Evolutionary conservation across 2,329 filamentous ascomycete genomes (phyloP), one percentile per base, ranked within the genome.

Genomic region (Pyrenochaeta sp.): DNA sequence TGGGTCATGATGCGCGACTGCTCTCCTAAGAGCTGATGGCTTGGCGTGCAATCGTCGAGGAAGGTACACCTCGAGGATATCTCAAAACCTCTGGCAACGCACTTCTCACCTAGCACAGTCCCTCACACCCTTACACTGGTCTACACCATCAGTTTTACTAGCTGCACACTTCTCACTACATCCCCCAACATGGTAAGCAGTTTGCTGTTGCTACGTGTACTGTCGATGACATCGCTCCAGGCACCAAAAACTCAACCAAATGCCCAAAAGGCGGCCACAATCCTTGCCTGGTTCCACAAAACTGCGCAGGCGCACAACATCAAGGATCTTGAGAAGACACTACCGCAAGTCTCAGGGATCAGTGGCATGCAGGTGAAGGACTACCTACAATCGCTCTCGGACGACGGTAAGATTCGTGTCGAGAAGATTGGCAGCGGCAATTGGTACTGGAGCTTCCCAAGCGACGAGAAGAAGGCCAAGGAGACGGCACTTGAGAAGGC

Each of bases 351-450:
- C 45, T 86, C 85, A 5, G 86, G 85, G 9, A 87, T 90, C 78
- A 88, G 86, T 65, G 80, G 83, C 62, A 89, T 90, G 83, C 86
- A 88, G 70, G 86, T 88, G 45, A 89, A 89, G 74, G 88, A 90
- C 67, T 89, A 87, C 69, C 78, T 90, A 19, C 86, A 89, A 71
- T 79, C 82, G 4, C 81, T 90, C 22, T 78, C 81, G 8, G 86
- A 90, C 67, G 88, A 90, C 55, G 81, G 81, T 66, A 82, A 84
- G 66, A 84, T 90, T 59, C 83, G 83, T 19, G 84, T 89, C 28
- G 88, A 90, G 78, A 90, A 90, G 74, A 90, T 91, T 66, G 88
- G 88, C 43, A 88, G 83, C 62, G 88, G 87, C 28, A 90, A 90
- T 72, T 91, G 88, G 88, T 90, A 90, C 77, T 91, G 88, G 88